A percentile compares a stretch with the other conserved stretches of the same genome.
Conservation (phyloP, 805 yeast species). For the Wickerhamiella domercqiae region DNA sequence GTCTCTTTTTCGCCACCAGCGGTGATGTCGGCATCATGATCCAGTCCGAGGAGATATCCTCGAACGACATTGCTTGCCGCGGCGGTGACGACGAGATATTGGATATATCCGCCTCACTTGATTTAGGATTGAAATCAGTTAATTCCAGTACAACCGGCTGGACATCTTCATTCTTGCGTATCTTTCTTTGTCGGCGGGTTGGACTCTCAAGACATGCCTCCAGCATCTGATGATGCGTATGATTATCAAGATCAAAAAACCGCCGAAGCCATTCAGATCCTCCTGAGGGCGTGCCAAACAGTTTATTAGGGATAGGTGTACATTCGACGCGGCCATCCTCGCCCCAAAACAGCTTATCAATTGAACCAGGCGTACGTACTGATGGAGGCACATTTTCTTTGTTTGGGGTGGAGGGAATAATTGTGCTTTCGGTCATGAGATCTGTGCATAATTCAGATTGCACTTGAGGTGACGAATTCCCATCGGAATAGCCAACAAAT, state of each 20-base stretch:
- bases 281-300: too few relatives aligned
- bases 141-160: too few relatives aligned
- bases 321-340: background rate
- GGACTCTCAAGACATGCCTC: background rate
- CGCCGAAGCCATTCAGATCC: slow-evolving; percentile 1
- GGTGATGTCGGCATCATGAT: slow-evolving; percentile 2
- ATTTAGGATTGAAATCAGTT: too few relatives aligned
- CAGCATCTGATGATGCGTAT: background rate
- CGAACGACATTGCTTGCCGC: background rate
- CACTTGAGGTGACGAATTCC: too few relatives aligned
- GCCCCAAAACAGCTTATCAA: slow-evolving; percentile 2
- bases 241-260: background rate
- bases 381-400: slow-evolving; percentile 1
- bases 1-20: background rate
- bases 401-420: background rate
- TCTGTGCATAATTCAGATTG: too few relatives aligned
- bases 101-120: background rate
- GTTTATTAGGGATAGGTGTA: too few relatives aligned
- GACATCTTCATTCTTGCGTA: too few relatives aligned
- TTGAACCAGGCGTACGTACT: background rate
- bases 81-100: background rate
- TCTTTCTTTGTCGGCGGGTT: too few relatives aligned
- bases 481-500: too few relatives aligned
- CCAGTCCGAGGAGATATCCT: slow-evolving; percentile 1
- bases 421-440: too few relatives aligned